Evolutionary conservation across 768 basidiomycete species (phyloP), one percentile per base, ranked within the genome.

Genomic region (Tulasnella sp.): DNA sequence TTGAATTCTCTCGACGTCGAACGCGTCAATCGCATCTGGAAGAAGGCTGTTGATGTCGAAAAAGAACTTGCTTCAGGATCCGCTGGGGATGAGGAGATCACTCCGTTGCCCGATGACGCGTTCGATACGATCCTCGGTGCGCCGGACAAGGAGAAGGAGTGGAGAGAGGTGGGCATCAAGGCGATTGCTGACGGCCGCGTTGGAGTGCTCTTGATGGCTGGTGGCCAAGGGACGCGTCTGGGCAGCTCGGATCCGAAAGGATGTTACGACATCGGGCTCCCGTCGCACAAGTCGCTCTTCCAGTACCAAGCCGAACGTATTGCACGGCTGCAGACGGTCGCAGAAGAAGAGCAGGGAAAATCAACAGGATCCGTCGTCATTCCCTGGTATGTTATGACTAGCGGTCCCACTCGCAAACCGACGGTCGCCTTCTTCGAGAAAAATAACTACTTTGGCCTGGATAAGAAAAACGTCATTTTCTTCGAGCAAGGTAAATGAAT

Each of bases 311-410:
- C 97, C n/a, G 96, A 97, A 86, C 91, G 98, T 78, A 98, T 99
- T 84, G 88, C 89, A 80, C 91, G 94, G 79, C 86, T 99, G 78
- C 94, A 97, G 85, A 87, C 87, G 42, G 84, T 97, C 76, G 96
- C 95, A 0, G 92, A 90, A 84, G 84, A 88, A 48, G 83, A 82
- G 36, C 75, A 74, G 10, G 86, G 83, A 1, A 83, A 83, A 74
- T 78, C 81, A 4, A 87, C 89, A 24, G 90, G 89, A 74, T 89
- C 90, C 0, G 93, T 95, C 76, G 85, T 90, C 76, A 91, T 99
- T 79, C 94, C 95, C 48, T 99, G 98, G 98, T 99, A 98, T 87
- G 91, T 99, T 83, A 99, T 99, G 98, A 99, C 97, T 79, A 96
- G 94, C 84, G 97, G 97, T 34, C 98, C 97, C 52, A 99, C 98